Base-by-base conservation (phyloP, 2,329 filamentous ascomycete genomes). In the Claviceps digitariae region DNA sequence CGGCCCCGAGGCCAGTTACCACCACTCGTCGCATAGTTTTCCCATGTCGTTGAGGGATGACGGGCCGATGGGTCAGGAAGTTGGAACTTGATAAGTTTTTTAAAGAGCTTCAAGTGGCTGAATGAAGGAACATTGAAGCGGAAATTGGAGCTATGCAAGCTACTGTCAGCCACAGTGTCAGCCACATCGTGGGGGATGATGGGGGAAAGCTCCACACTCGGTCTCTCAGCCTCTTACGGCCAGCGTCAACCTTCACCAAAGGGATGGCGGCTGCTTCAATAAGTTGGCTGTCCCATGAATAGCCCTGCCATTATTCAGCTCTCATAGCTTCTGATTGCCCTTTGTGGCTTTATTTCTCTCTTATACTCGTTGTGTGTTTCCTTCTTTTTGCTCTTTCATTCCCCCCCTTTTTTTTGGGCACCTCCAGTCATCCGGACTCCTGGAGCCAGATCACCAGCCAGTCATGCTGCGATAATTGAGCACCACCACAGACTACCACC, bases 1-100 rank as follows among this genome's bases (percentile, higher is more conserved):
- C 78, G 65, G 86, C 86, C 57, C 88, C 87, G 50, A 93, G 74
- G 63, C 88, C 87, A 52, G 88, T 93, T 65, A 93, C 83, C 62
- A 91, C 88, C 61, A 93, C 87, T 61, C 87, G 82, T 65, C 82
- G 78, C 75, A 82, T 82, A 58, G 62, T 69, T 60, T 54, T 70
- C 64, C 69, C 73, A 77, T 74, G 52, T 44, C 40, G 44, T 46
- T 46, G 12, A 2, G 21, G 7, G 7, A 15, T 44, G 43, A 25
- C 43, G 21, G 21, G 34, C 15, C 34, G 34, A 17, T 8, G 34
- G 15, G n/a, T n/a, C 13, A 38, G 34, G 34, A 38, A 2, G 15
- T 38, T 38, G 13, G 15, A 17, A 13, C 13, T 15, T 15, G 9
- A 2, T 7, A 10, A 13, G 31, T 34, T 34, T 34, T 10, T 7